Percentiles rank a stretch among this genome's conserved stretches.
These are phyloP conservation scores for Maudiozyma barnettii DNA, from an alignment of 805 yeast species.

Conservation along the genomic window DNA sequence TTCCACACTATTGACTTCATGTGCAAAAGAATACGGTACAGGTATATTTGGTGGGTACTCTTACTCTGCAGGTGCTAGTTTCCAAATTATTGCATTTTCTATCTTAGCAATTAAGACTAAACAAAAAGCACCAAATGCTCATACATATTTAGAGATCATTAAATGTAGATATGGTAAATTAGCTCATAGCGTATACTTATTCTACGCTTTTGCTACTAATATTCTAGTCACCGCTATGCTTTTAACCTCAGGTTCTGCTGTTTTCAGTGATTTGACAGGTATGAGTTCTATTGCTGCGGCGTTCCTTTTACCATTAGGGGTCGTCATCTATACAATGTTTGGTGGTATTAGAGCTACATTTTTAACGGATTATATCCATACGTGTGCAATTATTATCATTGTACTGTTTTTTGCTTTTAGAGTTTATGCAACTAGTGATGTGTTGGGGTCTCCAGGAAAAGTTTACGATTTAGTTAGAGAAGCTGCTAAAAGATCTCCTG, in stretches of 20 bases:
- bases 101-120: constrained; percentile 82
- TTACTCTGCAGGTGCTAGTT: constrained; percentile 88
- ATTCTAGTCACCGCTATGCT: constrained; percentile 88
- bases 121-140: constrained; percentile 84
- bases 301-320: constrained; percentile 74
- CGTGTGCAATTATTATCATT: constrained; percentile 69
- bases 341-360: constrained; percentile 83
- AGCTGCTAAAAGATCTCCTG: constrained; percentile 53
- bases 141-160: constrained; percentile 81
- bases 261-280: constrained; percentile 72
- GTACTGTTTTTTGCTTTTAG: constrained; percentile 74
- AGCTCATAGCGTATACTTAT: constrained; percentile 61
- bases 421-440: constrained; percentile 58
- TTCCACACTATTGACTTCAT: constrained; percentile 65
- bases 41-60: constrained; percentile 78
- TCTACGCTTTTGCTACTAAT: constrained; percentile 81
- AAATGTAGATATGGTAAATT: constrained; percentile 69
- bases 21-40: constrained; percentile 66
- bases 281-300: constrained; percentile 75
- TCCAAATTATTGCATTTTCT: constrained; percentile 79
- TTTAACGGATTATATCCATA: constrained; percentile 70
- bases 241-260: constrained; percentile 83
- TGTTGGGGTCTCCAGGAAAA: constrained; percentile 71
- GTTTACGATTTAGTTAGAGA: constrained; percentile 67
- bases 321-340: constrained; percentile 59